Conservation (phyloP, 352 stramenopile genomes). For the Phytophthora foliorum region DNA sequence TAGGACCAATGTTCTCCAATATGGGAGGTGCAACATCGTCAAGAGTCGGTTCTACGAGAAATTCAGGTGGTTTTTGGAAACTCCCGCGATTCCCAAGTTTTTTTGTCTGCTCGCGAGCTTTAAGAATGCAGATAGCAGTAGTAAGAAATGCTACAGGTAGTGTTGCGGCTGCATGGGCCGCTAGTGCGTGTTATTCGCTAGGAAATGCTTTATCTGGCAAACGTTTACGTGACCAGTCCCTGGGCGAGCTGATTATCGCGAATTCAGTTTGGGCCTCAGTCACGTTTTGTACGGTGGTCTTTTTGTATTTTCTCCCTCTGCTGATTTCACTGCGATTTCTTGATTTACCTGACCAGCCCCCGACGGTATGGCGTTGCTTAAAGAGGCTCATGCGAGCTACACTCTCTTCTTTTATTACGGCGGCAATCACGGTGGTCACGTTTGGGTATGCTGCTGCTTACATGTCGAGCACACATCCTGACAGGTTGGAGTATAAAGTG, state of each 20-base stretch:
- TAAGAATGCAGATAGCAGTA: constrained; percentile 4
- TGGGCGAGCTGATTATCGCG: constrained; percentile 12
- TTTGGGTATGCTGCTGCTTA: constrained; percentile 8
- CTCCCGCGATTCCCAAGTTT: neutral
- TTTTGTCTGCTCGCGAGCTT: neutral
- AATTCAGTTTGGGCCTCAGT: constrained; percentile 18
- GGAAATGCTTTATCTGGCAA: constrained; percentile 19
- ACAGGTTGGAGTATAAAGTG: constrained; percentile 16
- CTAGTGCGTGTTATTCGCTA: constrained; percentile 10
- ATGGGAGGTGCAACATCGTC: neutral
- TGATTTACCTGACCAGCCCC: neutral
- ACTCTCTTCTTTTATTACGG: constrained; percentile 6
- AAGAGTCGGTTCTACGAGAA: neutral
- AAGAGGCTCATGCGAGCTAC: constrained; percentile 8
- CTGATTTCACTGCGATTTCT: constrained; percentile 16
- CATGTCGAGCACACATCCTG: neutral
- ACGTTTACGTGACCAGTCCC: constrained; percentile 1
- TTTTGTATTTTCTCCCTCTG: constrained; percentile 8
- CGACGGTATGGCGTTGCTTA: constrained; percentile 13
- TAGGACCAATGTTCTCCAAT: neutral
- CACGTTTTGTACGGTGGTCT: constrained; percentile 11
- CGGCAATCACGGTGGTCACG: constrained; percentile 1
- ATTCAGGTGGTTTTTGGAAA: neutral
- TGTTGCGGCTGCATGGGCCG: constrained; percentile 18
- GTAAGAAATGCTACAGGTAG: constrained; percentile 18